Percentiles rank a stretch among this genome's conserved stretches.
phyloP scores from a whole-genome alignment of 2,329 filamentous ascomycete genomes.

The Fusarium torulosum region DNA sequence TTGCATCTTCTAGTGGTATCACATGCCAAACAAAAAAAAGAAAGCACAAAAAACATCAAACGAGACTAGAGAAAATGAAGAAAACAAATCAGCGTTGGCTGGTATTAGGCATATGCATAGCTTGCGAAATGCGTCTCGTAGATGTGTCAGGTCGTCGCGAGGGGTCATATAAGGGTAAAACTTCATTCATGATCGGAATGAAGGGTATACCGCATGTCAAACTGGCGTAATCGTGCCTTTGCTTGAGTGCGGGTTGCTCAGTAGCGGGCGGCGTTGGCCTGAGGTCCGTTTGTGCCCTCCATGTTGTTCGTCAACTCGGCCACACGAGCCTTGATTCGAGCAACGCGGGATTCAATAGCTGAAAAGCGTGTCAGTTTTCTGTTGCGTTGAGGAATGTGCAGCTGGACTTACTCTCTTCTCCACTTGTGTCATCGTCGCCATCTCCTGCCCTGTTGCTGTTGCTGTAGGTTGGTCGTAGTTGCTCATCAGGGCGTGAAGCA shows the following conservation, averaged over 20 bases:
- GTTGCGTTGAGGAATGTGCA: background rate
- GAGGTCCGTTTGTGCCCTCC: constrained; percentile 65
- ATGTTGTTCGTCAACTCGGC: constrained; percentile 92
- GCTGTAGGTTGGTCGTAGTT: constrained; percentile 67
- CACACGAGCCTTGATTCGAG: constrained; percentile 96
- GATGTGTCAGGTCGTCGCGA: constrained; percentile 37
- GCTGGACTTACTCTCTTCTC: constrained; percentile 85
- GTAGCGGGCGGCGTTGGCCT: constrained; percentile 38
- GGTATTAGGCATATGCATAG: constrained; percentile 45
- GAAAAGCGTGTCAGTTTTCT: constrained; percentile 41
- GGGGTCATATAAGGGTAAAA: constrained; percentile 32
- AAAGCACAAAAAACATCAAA: constrained; percentile 31
- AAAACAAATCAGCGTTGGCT: constrained; percentile 44
- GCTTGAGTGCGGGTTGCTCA: constrained; percentile 17
- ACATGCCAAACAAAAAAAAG: constrained; percentile 43
- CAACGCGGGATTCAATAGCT: constrained; percentile 97
- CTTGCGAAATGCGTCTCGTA: constrained; percentile 42
- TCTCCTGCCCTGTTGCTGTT: constrained; percentile 70
- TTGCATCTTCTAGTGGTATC: constrained; percentile 51
- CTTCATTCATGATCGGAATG: constrained; percentile 11
- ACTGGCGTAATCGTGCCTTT: constrained; percentile 5
- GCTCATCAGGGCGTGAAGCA: constrained; percentile 73
- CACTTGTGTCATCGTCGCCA: constrained; percentile 89
- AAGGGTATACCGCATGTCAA: constrained; percentile 20
- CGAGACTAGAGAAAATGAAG: constrained; percentile 39